Evolutionary conservation across 164 flowering plant genomes (phyloP).

Genomic region (Platanus orientalis): DNA sequence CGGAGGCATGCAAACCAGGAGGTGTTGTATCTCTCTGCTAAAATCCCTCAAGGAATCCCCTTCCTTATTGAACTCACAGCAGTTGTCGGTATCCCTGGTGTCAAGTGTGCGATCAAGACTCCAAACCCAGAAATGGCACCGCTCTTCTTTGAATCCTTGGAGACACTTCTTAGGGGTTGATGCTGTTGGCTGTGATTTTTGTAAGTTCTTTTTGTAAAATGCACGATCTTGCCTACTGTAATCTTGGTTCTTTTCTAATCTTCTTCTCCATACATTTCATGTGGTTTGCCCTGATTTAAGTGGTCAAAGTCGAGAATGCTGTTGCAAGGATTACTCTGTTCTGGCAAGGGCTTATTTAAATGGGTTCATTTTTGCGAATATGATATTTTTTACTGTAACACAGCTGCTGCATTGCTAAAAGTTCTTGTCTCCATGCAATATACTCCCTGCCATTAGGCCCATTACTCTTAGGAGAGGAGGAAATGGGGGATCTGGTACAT

Average conservation of each 20-base stretch:
- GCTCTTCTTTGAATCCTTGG: conserved; percentile 84
- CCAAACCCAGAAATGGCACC: conserved; percentile 89
- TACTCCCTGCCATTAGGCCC: no score
- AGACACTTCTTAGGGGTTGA: conserved; percentile 60
- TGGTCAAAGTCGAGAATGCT: conserved; percentile 2
- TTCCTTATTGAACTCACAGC: conserved; percentile 85
- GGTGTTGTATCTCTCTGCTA: conserved; percentile 83
- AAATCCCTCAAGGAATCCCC: conserved; percentile 66
- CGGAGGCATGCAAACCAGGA: conserved; percentile 88
- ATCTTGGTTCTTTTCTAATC: conserved; percentile 11
- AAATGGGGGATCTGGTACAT: no score
- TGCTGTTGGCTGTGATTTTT: conserved; percentile 1
- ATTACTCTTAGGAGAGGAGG: no score
- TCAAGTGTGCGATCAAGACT: conserved; percentile 88
- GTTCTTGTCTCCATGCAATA: no score
- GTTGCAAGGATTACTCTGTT: no score
- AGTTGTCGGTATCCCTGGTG: conserved; percentile 59
- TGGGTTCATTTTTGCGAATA: no score
- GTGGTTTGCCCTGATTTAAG: conserved; percentile 3
- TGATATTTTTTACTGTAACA: no score
- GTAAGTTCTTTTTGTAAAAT: conserved; percentile 2
- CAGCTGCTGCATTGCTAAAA: no score
- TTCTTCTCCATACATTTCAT: neutral
- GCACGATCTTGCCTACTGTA: conserved; percentile 39
- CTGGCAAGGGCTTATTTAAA: no score